phyloP scores from a whole-genome alignment of 257 asterid genomes.

The Linderniella brevidens region DNA sequence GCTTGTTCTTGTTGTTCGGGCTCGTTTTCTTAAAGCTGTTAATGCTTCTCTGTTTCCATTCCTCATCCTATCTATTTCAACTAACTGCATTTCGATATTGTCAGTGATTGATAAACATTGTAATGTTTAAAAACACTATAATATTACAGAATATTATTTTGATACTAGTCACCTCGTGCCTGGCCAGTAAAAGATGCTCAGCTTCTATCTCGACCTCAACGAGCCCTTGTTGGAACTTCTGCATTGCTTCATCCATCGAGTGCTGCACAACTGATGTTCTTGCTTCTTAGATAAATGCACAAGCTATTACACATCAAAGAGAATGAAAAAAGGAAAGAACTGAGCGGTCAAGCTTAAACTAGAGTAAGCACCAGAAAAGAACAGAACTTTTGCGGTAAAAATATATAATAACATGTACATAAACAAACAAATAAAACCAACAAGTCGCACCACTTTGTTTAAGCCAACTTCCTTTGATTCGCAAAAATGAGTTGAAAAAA shows the following conservation, averaged over 20 bases:
- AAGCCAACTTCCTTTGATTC: no score
- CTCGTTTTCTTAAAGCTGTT: conserved; percentile 65
- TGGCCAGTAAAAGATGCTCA: conserved; percentile 53
- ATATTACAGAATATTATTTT: conserved; percentile 1
- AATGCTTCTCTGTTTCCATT: conserved; percentile 79
- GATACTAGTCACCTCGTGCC: conserved; percentile 50
- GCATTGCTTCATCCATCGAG: conserved; percentile 41
- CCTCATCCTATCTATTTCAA: conserved; percentile 72
- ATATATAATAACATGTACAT: no score
- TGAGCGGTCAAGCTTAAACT: no score
- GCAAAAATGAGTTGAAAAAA: no score
- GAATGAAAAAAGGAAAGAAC: no score
- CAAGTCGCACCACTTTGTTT: no score
- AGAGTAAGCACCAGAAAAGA: no score
- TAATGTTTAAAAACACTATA: conserved; percentile 1
- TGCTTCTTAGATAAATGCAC: no score
- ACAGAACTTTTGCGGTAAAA: no score
- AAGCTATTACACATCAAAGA: no score
- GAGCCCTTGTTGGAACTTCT: conserved; percentile 33
- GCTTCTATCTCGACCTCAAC: conserved; percentile 67
- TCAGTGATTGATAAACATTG: no score
- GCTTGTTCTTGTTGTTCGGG: conserved; percentile 58
- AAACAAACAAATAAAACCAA: no score
- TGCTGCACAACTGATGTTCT: neutral
- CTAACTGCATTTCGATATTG: conserved; percentile 32